phyloP scores from a whole-genome alignment of 1,139 yeast genomes.

The Pichia sp. region DNA sequence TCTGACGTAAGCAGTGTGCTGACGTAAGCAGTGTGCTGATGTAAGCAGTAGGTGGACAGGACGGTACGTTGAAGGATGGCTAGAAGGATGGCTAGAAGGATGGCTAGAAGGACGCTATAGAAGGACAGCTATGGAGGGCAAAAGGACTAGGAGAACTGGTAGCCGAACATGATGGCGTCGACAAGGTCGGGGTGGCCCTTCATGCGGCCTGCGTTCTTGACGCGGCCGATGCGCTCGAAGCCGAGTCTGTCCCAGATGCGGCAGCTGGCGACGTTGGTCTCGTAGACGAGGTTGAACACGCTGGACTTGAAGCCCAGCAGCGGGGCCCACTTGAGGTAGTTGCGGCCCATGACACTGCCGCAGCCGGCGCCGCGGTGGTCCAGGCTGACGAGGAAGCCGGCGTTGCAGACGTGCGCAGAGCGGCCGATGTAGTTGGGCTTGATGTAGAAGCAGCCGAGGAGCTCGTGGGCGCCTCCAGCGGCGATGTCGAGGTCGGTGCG shows the following conservation, averaged over 20 bases:
- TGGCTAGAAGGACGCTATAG: no score
- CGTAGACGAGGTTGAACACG: constrained; percentile 80
- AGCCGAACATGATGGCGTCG: constrained; percentile 66
- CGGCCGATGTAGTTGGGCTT: constrained; percentile 78
- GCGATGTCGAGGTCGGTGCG: neutral
- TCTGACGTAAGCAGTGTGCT: no score
- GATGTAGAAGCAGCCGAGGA: constrained; percentile 67
- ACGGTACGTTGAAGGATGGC: no score
- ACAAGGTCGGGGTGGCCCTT: constrained; percentile 56
- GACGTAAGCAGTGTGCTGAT: no score
- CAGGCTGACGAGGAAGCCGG: constrained; percentile 65
- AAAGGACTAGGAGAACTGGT: constrained; percentile 36
- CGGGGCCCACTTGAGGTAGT: constrained; percentile 64
- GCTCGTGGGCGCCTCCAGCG: constrained; percentile 24
- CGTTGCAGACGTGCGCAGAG: constrained; percentile 76
- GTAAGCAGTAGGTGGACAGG: no score
- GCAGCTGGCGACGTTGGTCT: constrained; percentile 61
- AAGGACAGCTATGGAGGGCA: no score
- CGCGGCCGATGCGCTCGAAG: constrained; percentile 64
- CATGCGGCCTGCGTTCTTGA: constrained; percentile 62
- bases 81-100: no score
- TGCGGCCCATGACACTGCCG: constrained; percentile 58
- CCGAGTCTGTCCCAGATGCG: constrained; percentile 74
- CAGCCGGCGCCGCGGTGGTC: constrained; percentile 53
- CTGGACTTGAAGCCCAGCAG: constrained; percentile 67